Conservation (phyloP, 495 filamentous ascomycete genomes). For the Poronia punctata region DNA sequence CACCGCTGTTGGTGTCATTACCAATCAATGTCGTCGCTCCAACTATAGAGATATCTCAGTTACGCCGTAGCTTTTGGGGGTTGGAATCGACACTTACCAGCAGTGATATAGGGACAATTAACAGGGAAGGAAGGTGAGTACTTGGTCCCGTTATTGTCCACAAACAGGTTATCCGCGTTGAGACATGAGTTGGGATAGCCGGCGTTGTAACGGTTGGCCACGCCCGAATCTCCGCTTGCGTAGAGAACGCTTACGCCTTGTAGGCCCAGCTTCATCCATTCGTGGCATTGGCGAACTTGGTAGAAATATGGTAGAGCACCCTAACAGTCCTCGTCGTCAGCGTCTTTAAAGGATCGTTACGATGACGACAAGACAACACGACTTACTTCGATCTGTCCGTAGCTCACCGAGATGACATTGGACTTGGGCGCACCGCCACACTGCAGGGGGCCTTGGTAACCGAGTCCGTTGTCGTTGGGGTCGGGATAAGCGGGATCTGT, state of each 20-base stretch:
- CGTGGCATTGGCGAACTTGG: constrained; percentile 49
- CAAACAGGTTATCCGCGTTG: constrained; percentile 24
- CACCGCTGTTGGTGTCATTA: constrained; percentile 29
- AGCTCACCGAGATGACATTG: constrained; percentile 56
- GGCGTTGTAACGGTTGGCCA: constrained; percentile 54
- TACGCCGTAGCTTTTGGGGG: constrained; percentile 40
- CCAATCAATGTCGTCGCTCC: constrained; percentile 14
- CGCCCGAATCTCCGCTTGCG: constrained; percentile 65
- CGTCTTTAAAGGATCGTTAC: background rate
- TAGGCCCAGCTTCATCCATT: constrained; percentile 57
- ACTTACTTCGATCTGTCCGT: constrained; percentile 44
- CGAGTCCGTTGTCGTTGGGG: constrained; percentile 30
- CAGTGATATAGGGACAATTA: constrained; percentile 65
- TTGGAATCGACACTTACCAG: constrained; percentile 56
- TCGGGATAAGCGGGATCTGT: constrained; percentile 30
- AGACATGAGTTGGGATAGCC: constrained; percentile 46
- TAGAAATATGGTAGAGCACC: constrained; percentile 31
- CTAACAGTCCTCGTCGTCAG: background rate
- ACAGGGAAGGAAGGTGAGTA: constrained; percentile 69
- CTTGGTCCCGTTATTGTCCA: constrained; percentile 6
- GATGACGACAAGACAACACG: background rate
- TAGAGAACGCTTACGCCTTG: constrained; percentile 67
- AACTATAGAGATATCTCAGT: constrained; percentile 14
- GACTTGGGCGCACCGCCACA: constrained; percentile 48
- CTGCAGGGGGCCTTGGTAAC: constrained; percentile 33